phyloP scores from a whole-genome alignment of 2,329 filamentous ascomycete species.

The Pseudocercospora crystallina region DNA sequence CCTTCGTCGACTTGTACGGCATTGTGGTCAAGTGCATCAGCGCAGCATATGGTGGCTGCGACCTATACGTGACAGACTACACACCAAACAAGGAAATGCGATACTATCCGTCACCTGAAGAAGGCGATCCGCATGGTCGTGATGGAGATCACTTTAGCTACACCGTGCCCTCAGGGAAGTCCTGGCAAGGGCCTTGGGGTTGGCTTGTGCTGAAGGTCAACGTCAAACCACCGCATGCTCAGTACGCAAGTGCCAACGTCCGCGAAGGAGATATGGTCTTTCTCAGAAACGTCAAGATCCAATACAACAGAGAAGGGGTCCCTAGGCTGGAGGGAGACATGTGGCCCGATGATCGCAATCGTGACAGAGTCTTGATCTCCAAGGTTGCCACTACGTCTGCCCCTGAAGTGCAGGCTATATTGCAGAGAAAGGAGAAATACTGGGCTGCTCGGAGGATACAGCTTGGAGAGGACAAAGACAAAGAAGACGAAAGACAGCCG shows the following conservation, averaged over 20 bases:
- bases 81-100: slow-evolving; percentile 68
- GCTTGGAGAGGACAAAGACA: slow-evolving; percentile 6
- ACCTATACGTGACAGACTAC: slow-evolving; percentile 80
- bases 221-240: slow-evolving; percentile 67
- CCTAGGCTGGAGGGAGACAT: slow-evolving; percentile 69
- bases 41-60: slow-evolving; percentile 44
- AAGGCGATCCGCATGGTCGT: slow-evolving; percentile 28
- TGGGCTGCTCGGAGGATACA: slow-evolving; percentile 37
- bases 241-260: slow-evolving; percentile 57
- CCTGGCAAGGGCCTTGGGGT: slow-evolving; percentile 76
- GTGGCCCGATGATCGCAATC: slow-evolving; percentile 57
- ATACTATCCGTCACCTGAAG: slow-evolving; percentile 48
- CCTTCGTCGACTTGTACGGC: slow-evolving; percentile 69
- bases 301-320: slow-evolving; percentile 35
- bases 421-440: slow-evolving; percentile 66
- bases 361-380: slow-evolving; percentile 59
- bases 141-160: slow-evolving; percentile 34
- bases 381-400: slow-evolving; percentile 43
- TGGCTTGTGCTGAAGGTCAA: slow-evolving; percentile 70
- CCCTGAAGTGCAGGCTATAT: slow-evolving; percentile 55
- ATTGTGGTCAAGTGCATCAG: slow-evolving; percentile 64
- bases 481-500: slow-evolving; percentile 16
- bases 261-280: slow-evolving; percentile 61
- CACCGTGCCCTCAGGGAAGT: slow-evolving; percentile 33
- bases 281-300: slow-evolving; percentile 66